Conservation (phyloP, 1,284 basidiomycete species). For the Meripilus lineatus region DNA sequence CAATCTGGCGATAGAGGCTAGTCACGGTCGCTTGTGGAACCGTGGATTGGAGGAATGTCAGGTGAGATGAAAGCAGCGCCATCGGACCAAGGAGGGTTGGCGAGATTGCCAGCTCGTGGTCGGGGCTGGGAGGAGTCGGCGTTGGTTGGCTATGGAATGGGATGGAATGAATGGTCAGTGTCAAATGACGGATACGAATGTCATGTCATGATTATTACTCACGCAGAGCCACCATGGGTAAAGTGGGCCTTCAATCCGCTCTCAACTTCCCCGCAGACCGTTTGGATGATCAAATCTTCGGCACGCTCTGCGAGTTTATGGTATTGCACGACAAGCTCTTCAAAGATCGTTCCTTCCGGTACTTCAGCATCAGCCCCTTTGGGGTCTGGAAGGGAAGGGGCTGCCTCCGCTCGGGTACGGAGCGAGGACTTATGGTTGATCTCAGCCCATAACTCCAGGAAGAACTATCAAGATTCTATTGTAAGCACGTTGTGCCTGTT, state of each 20-base stretch:
- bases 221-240: constrained; percentile 18
- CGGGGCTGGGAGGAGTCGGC: constrained; percentile 7
- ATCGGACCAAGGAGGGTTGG: constrained; percentile 68
- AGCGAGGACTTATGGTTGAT: constrained; percentile 56
- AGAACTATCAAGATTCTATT: constrained; percentile 54
- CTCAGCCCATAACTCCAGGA: constrained; percentile 82
- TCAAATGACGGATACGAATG: not conserved
- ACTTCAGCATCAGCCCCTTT: constrained; percentile 29
- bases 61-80: constrained; percentile 68
- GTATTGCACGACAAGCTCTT: constrained; percentile 65
- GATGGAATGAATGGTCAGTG: not conserved
- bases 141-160: constrained; percentile 22
- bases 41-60: constrained; percentile 55
- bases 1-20: constrained; percentile 65
- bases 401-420: constrained; percentile 45
- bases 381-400: constrained; percentile 46
- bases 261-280: constrained; percentile 78
- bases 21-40: constrained; percentile 55
- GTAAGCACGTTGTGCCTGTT: not conserved
- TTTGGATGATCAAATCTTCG: constrained; percentile 81
- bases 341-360: constrained; percentile 69
- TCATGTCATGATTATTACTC: constrained; percentile 4
- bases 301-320: constrained; percentile 58
- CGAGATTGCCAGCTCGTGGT: constrained; percentile 51
- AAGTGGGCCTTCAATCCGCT: constrained; percentile 63